Evolutionary conservation across 176 grass and related monocot species (phyloP).

Genomic region (Bolboschoenus planiculmis): DNA sequence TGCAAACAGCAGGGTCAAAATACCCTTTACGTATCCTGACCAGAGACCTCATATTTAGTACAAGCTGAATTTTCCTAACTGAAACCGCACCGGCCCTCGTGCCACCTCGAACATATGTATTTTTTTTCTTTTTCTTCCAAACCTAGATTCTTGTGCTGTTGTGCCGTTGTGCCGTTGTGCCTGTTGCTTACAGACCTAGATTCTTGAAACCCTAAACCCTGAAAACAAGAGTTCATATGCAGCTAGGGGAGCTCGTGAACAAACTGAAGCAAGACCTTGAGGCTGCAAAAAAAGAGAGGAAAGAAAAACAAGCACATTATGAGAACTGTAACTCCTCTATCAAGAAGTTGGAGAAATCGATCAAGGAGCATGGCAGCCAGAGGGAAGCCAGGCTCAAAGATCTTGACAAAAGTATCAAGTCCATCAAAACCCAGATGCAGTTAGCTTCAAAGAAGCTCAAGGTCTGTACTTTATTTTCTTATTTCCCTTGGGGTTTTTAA

Average conservation of each 20-base stretch:
- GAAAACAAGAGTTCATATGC: background rate
- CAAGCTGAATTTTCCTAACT: background rate
- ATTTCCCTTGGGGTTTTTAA: background rate
- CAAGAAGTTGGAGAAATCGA: slow-evolving; percentile 61
- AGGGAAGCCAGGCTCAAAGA: slow-evolving; percentile 80
- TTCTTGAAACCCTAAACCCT: background rate
- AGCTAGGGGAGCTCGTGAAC: slow-evolving; percentile 83
- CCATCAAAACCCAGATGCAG: slow-evolving; percentile 82
- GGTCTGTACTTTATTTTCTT: slow-evolving; percentile 42
- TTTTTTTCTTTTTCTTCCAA: background rate
- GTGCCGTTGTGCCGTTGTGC: too few relatives aligned
- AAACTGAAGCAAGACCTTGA: slow-evolving; percentile 82
- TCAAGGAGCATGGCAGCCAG: slow-evolving; percentile 72
- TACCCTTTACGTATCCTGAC: background rate
- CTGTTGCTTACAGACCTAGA: background rate
- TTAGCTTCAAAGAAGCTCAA: slow-evolving; percentile 76
- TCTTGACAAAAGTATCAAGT: slow-evolving; percentile 78
- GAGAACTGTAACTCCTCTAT: slow-evolving; percentile 54
- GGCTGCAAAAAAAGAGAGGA: slow-evolving; percentile 49
- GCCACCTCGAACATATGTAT: background rate
- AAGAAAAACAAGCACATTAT: slow-evolving; percentile 54
- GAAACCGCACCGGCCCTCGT: background rate
- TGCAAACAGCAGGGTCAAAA: background rate
- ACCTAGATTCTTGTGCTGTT: background rate
- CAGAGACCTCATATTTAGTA: background rate